Conservation (phyloP, 2,329 filamentous ascomycete genomes). For the Aspergillus proliferans region DNA sequence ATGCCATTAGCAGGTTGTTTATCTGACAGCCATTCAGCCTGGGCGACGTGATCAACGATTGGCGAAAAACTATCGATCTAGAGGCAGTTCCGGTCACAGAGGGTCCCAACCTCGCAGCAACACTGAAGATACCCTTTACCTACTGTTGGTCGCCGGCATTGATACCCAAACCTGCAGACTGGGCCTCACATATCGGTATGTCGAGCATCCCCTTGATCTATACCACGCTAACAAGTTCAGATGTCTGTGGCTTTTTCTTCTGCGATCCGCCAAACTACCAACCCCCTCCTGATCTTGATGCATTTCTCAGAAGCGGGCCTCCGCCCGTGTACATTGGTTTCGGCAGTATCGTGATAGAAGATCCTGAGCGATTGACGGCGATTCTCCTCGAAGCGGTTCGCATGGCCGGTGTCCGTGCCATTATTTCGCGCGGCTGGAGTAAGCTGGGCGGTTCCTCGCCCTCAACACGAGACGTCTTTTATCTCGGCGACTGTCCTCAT, state of each 20-base stretch:
- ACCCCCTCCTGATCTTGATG: conserved; percentile 34
- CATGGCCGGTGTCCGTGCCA: conserved; percentile 44
- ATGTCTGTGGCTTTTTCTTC: conserved; percentile 46
- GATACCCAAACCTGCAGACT: conserved; percentile 37
- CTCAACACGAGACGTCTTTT: conserved; percentile 37
- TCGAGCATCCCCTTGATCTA: neutral
- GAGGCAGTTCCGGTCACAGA: conserved; percentile 32
- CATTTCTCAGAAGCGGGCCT: conserved; percentile 43
- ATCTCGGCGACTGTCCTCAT: conserved; percentile 51
- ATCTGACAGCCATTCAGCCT: conserved; percentile 20
- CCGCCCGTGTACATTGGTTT: conserved; percentile 53
- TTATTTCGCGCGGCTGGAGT: conserved; percentile 53
- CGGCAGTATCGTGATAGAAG: conserved; percentile 51
- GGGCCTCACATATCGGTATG: conserved; percentile 33
- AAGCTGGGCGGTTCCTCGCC: conserved; percentile 33
- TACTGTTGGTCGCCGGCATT: conserved; percentile 43
- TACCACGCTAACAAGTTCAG: conserved; percentile 8
- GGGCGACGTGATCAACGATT: conserved; percentile 44
- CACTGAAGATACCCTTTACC: conserved; percentile 37
- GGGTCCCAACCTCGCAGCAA: conserved; percentile 31
- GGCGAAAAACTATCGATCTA: conserved; percentile 35
- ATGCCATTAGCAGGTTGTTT: neutral
- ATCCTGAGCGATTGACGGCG: conserved; percentile 40
- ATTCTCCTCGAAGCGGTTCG: conserved; percentile 45
- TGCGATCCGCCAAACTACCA: conserved; percentile 30